Evolutionary conservation across 495 filamentous ascomycete species (phyloP).

Genomic region (Astrothelium macrocarpum): DNA sequence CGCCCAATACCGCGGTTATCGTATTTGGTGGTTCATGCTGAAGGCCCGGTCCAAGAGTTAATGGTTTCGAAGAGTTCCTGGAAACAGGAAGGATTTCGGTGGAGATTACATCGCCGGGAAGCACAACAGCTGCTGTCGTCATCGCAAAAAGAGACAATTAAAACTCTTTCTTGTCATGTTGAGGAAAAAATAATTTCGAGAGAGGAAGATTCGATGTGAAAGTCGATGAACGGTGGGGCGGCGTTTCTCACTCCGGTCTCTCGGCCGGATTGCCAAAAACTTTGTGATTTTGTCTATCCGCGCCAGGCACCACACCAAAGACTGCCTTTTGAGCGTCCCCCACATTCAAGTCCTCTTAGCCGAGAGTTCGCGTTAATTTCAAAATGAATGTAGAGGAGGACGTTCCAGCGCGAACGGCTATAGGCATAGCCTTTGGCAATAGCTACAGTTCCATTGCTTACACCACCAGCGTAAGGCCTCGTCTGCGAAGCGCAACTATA

Average conservation of each 20-base stretch:
- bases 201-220: not conserved
- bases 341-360: not conserved
- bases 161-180: slow-evolving; percentile 9
- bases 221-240: not conserved
- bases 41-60: slow-evolving; percentile 81
- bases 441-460: slow-evolving; percentile 93
- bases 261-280: slow-evolving; percentile 16
- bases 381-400: slow-evolving; percentile 49
- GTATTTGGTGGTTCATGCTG: slow-evolving; percentile 60
- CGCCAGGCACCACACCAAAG: not conserved
- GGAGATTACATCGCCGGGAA: slow-evolving; percentile 73
- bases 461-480: slow-evolving; percentile 51
- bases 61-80: slow-evolving; percentile 50
- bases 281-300: slow-evolving; percentile 7
- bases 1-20: slow-evolving; percentile 68
- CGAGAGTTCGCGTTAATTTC: too few relatives aligned
- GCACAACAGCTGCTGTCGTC: slow-evolving; percentile 48
- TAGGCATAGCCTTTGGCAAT: slow-evolving; percentile 97
- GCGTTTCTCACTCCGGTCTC: not conserved
- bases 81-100: slow-evolving; percentile 48
- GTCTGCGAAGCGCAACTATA: not conserved
- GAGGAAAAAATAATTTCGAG: not conserved
- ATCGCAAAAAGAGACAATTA: slow-evolving; percentile 28
- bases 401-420: slow-evolving; percentile 53
- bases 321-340: not conserved